Base-by-base conservation (phyloP, 176 grass and related monocot genomes). In the Bothriochloa decipiens region DNA sequence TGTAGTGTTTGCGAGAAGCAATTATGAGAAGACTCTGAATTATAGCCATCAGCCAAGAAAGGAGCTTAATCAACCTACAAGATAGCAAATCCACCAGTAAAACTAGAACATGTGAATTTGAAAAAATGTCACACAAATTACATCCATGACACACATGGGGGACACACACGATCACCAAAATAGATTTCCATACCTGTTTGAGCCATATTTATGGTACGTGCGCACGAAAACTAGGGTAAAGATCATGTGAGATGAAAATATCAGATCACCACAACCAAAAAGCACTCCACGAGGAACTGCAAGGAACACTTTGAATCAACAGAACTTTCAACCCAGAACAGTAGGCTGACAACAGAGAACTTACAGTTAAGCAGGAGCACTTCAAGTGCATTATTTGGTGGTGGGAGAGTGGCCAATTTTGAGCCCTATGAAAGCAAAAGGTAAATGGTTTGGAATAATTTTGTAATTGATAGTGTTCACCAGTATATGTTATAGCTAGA, bases 181-280 rank as follows among this genome's bases (percentile, higher is more conserved):
- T 27, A 22, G 67, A 85, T 46, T 65, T 8, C 9, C 46, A 1
- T 88, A 99, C 96, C 96, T 94, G 75, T 92, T 99, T 68, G 91
- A 91, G 23, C 93, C 96, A 89, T 96, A 99, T 80, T 99, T 99
- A 74, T 96, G 70, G 83, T 99, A 99, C 74, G 93, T 92, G 78
- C 77, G 84, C 55, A 99, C 93, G 23, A 99, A 99, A 79, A 99
- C 96, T 42, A 99, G 86, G 57, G 91, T 96, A 84, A 99, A 99
- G 71, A 99, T 99, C 96, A 99, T 94, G 78, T 96, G 96, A 69
- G 96, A 99, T 32, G 96, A 99, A 94, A 99, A 99, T 82, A 99
- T 99, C 66, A 99, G 83, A 78, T 99, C 96, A 65, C 93, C 96
- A 86, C 96, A 99, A 42, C 96, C 93, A 72, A 92, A 99, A 78